These are phyloP conservation scores for Penicillium nucicola DNA, from an alignment of 495 filamentous ascomycete genomes.

Conservation along the genomic window DNA sequence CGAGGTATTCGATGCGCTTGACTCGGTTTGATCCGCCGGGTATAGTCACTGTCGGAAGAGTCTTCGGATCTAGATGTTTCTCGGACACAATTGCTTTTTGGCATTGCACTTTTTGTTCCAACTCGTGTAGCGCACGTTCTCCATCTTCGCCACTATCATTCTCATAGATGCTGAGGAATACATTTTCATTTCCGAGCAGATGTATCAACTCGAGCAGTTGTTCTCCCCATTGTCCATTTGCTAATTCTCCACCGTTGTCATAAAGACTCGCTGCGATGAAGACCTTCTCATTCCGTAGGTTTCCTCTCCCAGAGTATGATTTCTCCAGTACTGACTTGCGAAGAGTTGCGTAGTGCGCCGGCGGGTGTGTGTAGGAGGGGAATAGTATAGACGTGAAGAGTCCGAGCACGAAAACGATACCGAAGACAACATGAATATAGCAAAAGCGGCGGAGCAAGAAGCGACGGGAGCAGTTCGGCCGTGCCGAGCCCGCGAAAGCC, in stretches of 20 bases:
- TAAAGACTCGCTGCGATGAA: slow-evolving; percentile 77
- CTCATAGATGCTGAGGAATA: slow-evolving; percentile 61
- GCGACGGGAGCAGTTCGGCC: slow-evolving; percentile 28
- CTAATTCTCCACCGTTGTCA: slow-evolving; percentile 56
- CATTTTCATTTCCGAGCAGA: slow-evolving; percentile 49
- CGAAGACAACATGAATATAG: slow-evolving; percentile 58
- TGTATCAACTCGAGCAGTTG: slow-evolving; percentile 62
- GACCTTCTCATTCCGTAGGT: slow-evolving; percentile 61
- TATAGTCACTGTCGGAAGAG: slow-evolving; percentile 54
- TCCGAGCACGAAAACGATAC: slow-evolving; percentile 61
- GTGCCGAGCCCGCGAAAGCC: slow-evolving; percentile 19
- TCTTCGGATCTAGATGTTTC: slow-evolving; percentile 48
- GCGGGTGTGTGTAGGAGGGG: slow-evolving; percentile 59
- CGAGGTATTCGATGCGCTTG: slow-evolving; percentile 74
- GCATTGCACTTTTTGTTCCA: slow-evolving; percentile 44
- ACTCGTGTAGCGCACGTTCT: slow-evolving; percentile 37
- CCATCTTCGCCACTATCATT: slow-evolving; percentile 60
- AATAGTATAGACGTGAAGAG: slow-evolving; percentile 49
- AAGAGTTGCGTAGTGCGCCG: slow-evolving; percentile 47
- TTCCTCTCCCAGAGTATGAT: slow-evolving; percentile 53
- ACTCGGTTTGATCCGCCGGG: slow-evolving; percentile 59
- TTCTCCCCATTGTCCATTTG: slow-evolving; percentile 64
- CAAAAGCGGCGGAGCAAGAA: slow-evolving; percentile 63
- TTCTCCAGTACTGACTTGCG: slow-evolving; percentile 31
- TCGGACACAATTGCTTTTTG: slow-evolving; percentile 53